These are phyloP conservation scores for Hypoxylon rickii DNA, from an alignment of 495 filamentous ascomycete genomes.

Conservation along the genomic window DNA sequence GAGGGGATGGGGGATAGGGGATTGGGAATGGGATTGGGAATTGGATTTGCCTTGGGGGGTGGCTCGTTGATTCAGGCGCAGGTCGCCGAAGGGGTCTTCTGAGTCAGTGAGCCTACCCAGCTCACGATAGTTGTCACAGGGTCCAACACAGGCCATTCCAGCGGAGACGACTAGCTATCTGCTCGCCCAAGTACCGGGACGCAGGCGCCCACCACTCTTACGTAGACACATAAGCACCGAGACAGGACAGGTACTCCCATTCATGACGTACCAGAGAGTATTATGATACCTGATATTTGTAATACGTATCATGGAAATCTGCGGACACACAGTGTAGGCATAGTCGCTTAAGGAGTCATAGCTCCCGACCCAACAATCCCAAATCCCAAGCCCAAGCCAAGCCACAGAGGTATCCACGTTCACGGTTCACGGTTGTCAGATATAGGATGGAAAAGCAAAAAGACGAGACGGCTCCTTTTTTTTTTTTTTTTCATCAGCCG, in stretches of 20 bases:
- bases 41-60: too few relatives aligned
- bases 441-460: constrained; percentile 1
- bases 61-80: constrained; percentile 18
- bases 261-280: constrained; percentile 12
- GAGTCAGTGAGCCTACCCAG: constrained; percentile 11
- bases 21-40: too few relatives aligned
- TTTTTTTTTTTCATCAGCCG: constrained; percentile 22
- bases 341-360: background rate
- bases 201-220: constrained; percentile 23
- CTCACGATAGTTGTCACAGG: constrained; percentile 24
- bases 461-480: constrained; percentile 1
- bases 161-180: constrained; percentile 13
- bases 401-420: too few relatives aligned
- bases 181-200: constrained; percentile 16
- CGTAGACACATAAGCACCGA: constrained; percentile 30
- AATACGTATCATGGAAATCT: constrained; percentile 12
- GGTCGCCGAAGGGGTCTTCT: constrained; percentile 7
- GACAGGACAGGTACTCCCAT: constrained; percentile 9
- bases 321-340: constrained; percentile 7
- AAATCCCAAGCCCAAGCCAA: too few relatives aligned
- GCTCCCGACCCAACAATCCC: too few relatives aligned
- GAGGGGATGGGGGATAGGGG: too few relatives aligned
- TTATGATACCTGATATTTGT: constrained; percentile 3
- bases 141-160: constrained; percentile 15
- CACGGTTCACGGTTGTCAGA: too few relatives aligned